Base-by-base conservation (phyloP, 345 rosid species). In the Boechera stricta region DNA sequence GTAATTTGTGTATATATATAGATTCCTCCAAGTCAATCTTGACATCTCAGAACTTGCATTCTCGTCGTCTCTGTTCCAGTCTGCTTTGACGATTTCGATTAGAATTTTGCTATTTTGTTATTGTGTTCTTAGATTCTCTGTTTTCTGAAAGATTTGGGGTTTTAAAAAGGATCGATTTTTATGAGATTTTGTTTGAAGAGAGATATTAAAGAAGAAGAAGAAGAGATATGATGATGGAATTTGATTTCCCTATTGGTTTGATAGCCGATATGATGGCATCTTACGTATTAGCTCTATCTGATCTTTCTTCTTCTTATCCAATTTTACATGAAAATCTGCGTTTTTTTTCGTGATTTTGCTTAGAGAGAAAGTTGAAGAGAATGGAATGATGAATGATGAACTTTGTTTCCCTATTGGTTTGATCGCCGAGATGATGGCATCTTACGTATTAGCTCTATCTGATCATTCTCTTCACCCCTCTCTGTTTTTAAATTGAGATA, bases 251-350 rank as follows among this genome's bases (percentile, higher is more conserved):
- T 78, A 78, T 78, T 78, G 81, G 77, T 78, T 78, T 78, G 77
- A 72, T 72, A 3, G 73, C 81, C 81, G 81, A 49, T 0, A 78
- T 78, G 81, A 78, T 78, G 81, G 81, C 81, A 66, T 72, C 73
- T 78, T 31, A 78, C 57, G 77, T 78, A 78, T 78, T 78, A 78
- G 81, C 81, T 78, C 81, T 77, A 77, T 70, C 80, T 77, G 80
- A 77, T 77, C 80, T 69, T 26, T 62, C 48, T 38, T 56, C 55
- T 26, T 26, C 59, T 42, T 21, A 16, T 59, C 3, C 18, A 2
- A 5, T 45, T 56, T 3, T 4, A 3, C 5, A n/a, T 15, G 0
- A 5, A 38, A 29, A 41, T 55, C 2, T 36, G 21, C 28, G 15
- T 36, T 42, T 42, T 12, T 42, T 1, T 24, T 21, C 24, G 1